phyloP scores from a whole-genome alignment of 768 basidiomycete species.

The Chalciporus chontae region DNA sequence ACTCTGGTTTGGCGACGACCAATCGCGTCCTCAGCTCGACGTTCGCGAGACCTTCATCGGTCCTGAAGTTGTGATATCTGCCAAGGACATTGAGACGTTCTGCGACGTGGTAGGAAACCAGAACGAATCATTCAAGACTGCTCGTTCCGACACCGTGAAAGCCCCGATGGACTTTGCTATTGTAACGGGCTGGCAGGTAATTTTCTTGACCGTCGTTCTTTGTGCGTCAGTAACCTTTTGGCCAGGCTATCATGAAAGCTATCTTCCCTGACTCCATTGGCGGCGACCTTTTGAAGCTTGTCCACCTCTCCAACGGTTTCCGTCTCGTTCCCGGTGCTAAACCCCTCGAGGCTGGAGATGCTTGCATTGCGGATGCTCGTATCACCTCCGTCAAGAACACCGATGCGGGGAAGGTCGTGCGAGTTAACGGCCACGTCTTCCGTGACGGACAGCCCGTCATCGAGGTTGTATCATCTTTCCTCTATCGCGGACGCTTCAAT shows the following conservation, averaged over 20 bases:
- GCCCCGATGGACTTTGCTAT: slow-evolving; percentile 99
- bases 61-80: slow-evolving; percentile 79
- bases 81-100: slow-evolving; percentile 79
- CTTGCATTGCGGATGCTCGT: slow-evolving; percentile 84
- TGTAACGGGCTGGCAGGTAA: slow-evolving; percentile 96
- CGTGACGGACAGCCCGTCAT: slow-evolving; percentile 80
- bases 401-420: slow-evolving; percentile 90
- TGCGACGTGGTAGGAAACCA: slow-evolving; percentile 93
- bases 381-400: slow-evolving; percentile 89
- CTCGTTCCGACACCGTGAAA: slow-evolving; percentile 60
- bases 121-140: slow-evolving; percentile 83
- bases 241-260: slow-evolving; percentile 95
- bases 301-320: slow-evolving; percentile 98
- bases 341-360: slow-evolving; percentile 79
- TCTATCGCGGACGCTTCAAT: slow-evolving; percentile 91
- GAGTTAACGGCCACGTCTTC: slow-evolving; percentile 80
- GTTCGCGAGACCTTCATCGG: slow-evolving; percentile 82
- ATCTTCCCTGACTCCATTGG: slow-evolving; percentile 93
- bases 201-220: slow-evolving; percentile 22
- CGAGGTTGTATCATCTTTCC: slow-evolving; percentile 92
- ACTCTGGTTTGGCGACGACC: slow-evolving; percentile 92
- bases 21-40: slow-evolving; percentile 71
- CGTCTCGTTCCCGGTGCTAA: slow-evolving; percentile 75
- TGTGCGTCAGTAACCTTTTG: slow-evolving; percentile 4
- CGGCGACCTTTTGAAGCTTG: slow-evolving; percentile 92